Evolutionary conservation across 2,329 filamentous ascomycete genomes (phyloP).

Genomic region (Claviceps maximensis): DNA sequence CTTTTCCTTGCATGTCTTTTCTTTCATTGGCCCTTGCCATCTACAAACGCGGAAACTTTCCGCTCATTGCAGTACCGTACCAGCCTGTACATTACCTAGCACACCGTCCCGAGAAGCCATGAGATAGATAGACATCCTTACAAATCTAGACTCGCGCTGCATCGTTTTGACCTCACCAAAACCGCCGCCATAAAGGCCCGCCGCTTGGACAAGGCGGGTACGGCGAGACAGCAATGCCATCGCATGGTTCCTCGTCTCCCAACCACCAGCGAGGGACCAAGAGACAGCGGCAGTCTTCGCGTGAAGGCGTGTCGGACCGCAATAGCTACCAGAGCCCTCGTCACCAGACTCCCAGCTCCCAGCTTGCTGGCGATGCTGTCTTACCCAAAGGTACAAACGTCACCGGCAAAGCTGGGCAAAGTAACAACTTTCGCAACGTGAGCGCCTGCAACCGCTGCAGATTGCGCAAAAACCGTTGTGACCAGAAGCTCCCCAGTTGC

Average conservation of each 20-base stretch:
- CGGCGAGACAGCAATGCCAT: constrained; percentile 17
- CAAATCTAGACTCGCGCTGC: not conserved
- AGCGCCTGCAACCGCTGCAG: constrained; percentile 91
- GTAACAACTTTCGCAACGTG: constrained; percentile 68
- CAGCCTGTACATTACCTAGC: not conserved
- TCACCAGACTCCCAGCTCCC: constrained; percentile 20
- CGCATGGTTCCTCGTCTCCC: constrained; percentile 39
- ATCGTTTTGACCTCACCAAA: not conserved
- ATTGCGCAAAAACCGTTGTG: constrained; percentile 85
- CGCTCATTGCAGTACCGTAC: not conserved
- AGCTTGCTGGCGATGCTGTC: constrained; percentile 11
- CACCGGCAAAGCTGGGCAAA: constrained; percentile 37
- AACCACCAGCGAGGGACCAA: constrained; percentile 37
- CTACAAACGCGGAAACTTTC: not conserved
- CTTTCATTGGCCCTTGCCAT: not conserved
- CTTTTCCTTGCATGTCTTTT: not conserved
- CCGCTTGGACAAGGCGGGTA: constrained; percentile 3
- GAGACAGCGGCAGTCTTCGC: constrained; percentile 41
- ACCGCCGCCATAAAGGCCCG: not conserved
- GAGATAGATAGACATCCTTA: not conserved
- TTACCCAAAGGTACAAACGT: not conserved
- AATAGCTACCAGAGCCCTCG: constrained; percentile 15
- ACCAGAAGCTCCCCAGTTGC: constrained; percentile 84
- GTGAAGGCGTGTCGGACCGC: constrained; percentile 31
- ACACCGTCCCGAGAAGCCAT: not conserved